Percentiles rank a stretch among this genome's conserved stretches.
These are phyloP conservation scores for Diaporthe sp. DNA, from an alignment of 2,329 filamentous ascomycete species.

Conservation along the genomic window DNA sequence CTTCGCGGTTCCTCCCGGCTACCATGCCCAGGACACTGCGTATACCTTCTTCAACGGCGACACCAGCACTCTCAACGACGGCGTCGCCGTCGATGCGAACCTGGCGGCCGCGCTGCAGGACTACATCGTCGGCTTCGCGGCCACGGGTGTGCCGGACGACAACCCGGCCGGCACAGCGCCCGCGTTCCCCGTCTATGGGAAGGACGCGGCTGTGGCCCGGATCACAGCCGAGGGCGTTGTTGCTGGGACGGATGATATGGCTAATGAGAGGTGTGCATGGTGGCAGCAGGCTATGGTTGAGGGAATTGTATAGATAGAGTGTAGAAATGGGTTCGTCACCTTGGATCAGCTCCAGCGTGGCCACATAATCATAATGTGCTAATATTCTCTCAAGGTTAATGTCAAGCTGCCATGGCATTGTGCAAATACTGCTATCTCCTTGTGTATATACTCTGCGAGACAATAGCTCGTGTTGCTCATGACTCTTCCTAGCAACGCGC, in stretches of 20 bases:
- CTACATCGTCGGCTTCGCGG: constrained; percentile 53
- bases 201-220: constrained; percentile 42
- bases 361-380: neutral
- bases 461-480: neutral
- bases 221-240: constrained; percentile 42
- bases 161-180: constrained; percentile 29
- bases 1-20: constrained; percentile 65
- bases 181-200: constrained; percentile 47
- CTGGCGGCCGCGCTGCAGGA: constrained; percentile 53
- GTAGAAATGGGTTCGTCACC: no score
- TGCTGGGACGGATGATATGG: constrained; percentile 45
- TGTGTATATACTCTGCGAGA: neutral
- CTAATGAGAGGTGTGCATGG: constrained; percentile 52
- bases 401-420: neutral
- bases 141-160: constrained; percentile 50
- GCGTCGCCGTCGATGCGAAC: constrained; percentile 46
- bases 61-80: constrained; percentile 46
- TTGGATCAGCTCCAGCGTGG: neutral
- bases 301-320: constrained; percentile 40
- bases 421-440: neutral
- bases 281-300: constrained; percentile 50
- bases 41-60: constrained; percentile 66
- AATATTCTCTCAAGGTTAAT: neutral
- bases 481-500: neutral
- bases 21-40: constrained; percentile 66